phyloP scores from a whole-genome alignment of 805 yeast species.

The Scheffersomyces coipomensis region DNA sequence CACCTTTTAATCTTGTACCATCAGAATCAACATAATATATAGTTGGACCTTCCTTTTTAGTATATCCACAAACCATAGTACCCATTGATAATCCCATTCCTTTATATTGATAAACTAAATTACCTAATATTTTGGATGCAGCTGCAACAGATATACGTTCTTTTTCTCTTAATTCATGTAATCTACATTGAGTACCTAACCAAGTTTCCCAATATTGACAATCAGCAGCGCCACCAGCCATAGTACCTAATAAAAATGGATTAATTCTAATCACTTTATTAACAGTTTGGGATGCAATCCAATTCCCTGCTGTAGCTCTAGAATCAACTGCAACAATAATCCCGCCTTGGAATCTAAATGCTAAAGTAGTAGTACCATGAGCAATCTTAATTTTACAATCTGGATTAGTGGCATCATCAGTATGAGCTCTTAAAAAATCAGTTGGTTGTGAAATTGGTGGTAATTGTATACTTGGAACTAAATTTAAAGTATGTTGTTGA shows the following conservation, averaged over 20 bases:
- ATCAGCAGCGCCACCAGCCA: constrained; percentile 99
- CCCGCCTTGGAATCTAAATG: constrained; percentile 94
- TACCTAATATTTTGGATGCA: constrained; percentile 89
- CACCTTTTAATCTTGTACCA: constrained; percentile 94
- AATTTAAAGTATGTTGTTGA: constrained; percentile 18
- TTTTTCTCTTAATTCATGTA: constrained; percentile 92
- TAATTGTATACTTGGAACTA: constrained; percentile 64
- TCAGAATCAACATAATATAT: constrained; percentile 96
- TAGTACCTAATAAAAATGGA: constrained; percentile 90
- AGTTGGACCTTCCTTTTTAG: constrained; percentile 93
- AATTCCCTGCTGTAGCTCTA: constrained; percentile 95
- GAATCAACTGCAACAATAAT: constrained; percentile 96
- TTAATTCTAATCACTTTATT: constrained; percentile 96
- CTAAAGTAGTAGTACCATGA: constrained; percentile 98
- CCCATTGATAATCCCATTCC: constrained; percentile 99
- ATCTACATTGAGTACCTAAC: constrained; percentile 94
- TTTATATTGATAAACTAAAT: constrained; percentile 88
- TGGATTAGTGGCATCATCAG: constrained; percentile 90
- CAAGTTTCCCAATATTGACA: constrained; percentile 99
- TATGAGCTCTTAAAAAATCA: constrained; percentile 93
- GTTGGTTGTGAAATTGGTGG: constrained; percentile 90
- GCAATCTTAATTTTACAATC: constrained; percentile 95
- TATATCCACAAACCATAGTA: constrained; percentile 97
- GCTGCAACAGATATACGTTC: constrained; percentile 95
- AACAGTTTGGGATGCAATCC: constrained; percentile 98